A percentile compares a stretch with the other conserved stretches of the same genome.
These are phyloP conservation scores for Vitis labrusca DNA, from an alignment of 164 flowering plant species.

Conservation along the genomic window DNA sequence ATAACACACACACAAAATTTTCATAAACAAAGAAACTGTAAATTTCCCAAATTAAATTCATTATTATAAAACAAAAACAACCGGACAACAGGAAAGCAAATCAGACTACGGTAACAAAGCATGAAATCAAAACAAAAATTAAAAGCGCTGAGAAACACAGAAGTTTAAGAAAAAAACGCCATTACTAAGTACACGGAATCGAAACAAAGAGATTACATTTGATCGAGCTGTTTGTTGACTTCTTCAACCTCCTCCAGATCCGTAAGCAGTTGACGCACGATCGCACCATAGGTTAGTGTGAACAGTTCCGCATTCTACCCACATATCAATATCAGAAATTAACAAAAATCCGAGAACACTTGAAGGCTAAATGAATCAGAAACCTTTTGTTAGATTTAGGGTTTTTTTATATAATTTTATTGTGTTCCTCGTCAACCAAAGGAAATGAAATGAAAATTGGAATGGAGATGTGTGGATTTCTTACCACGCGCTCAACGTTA, in stretches of 20 bases:
- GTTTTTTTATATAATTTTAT: no score
- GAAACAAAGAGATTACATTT: constrained; percentile 47
- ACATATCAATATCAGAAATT: neutral
- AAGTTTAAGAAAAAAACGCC: neutral
- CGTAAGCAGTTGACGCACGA: constrained; percentile 83
- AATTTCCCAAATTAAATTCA: neutral
- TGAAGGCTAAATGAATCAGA: no score
- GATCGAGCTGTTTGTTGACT: constrained; percentile 96
- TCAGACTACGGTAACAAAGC: neutral
- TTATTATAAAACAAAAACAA: neutral
- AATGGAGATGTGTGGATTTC: neutral
- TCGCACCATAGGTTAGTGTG: constrained; percentile 89
- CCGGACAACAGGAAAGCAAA: no score
- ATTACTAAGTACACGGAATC: no score
- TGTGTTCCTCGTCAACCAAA: neutral
- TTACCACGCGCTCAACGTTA: constrained; percentile 68
- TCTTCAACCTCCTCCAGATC: constrained; percentile 95
- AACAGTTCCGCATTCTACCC: constrained; percentile 90
- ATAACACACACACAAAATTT: neutral
- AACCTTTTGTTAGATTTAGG: no score
- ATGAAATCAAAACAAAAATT: neutral
- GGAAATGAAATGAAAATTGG: neutral
- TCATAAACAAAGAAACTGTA: neutral
- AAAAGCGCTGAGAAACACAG: neutral
- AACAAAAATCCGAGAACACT: no score